Base-by-base conservation (phyloP, 306 rosid species). In the peach (Prunus persica) region DNA sequence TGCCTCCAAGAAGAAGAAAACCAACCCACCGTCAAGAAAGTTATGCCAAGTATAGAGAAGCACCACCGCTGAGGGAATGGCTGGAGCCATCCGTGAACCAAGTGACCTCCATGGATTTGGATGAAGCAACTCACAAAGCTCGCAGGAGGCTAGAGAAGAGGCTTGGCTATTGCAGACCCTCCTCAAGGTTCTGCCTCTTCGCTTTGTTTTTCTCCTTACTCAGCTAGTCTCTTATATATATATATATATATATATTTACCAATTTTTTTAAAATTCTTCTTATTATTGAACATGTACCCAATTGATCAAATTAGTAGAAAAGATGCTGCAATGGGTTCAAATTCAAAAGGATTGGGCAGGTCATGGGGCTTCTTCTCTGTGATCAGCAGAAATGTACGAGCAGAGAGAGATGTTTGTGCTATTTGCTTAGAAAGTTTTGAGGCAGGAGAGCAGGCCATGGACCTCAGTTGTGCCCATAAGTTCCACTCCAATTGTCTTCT, bases 51-150 rank as follows among this genome's bases (percentile, higher is more conserved):
- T n/a, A 55, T 20, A 55, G 61, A 55, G 61, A 55, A 47, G 14
- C 52, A 55, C 61, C 61, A 8, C 25, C 61, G 8, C 12, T 8
- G 61, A 55, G 24, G 61, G 61, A 32, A 63, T 63, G 67, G 45
- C 19, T 6, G 22, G 19, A 63, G 68, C 47, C 68, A 32, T 32
- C 79, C 56, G 51, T 65, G 72, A 68, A 34, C 60, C 62, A 80
- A 22, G 10, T 58, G 4, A 77, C 34, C 69, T 24, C 82, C 76
- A 67, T 84, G 72, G 88, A 86, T 69, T 46, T 73, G 82, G 22
- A 50, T 68, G 86, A 86, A 76, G 79, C 78, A 52, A 80, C 87
- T 69, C 73, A 82, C 57, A 80, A 51, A 24, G 90, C 93, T 3
- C 83, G 87, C 41, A 84, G 81, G 56, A 24, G 90, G 0, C 67